Evolutionary conservation across 1,284 basidiomycete species (phyloP).

Genomic region (Irpex lacteus): DNA sequence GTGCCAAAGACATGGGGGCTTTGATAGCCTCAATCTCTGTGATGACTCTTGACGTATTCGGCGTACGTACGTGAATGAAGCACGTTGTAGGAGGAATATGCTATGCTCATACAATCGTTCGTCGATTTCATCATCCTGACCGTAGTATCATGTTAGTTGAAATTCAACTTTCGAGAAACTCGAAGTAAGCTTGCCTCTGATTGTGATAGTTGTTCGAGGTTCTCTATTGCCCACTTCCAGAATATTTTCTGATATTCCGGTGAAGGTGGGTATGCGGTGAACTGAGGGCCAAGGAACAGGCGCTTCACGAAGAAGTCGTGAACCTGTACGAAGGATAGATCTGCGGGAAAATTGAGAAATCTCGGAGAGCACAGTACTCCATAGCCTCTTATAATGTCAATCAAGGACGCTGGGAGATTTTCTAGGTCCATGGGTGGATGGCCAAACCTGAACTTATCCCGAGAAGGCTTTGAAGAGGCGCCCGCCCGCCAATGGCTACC

Average conservation of each 20-base stretch:
- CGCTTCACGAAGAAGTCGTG: constrained; percentile 53
- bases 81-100: constrained; percentile 40
- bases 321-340: constrained; percentile 32
- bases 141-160: neutral
- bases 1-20: constrained; percentile 14
- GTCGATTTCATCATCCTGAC: constrained; percentile 60
- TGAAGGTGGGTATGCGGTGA: constrained; percentile 58
- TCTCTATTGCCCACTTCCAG: constrained; percentile 67
- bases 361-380: constrained; percentile 49
- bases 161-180: neutral
- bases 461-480: too few relatives aligned
- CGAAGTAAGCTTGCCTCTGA: constrained; percentile 38
- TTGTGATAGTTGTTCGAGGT: constrained; percentile 43
- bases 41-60: too few relatives aligned
- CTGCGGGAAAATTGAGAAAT: constrained; percentile 36
- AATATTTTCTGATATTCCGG: constrained; percentile 56
- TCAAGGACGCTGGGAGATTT: constrained; percentile 21
- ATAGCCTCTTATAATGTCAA: constrained; percentile 49
- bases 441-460: too few relatives aligned
- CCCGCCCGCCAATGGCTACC: too few relatives aligned
- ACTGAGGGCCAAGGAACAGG: constrained; percentile 51
- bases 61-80: constrained; percentile 6
- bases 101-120: constrained; percentile 60
- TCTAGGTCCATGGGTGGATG: neutral
- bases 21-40: neutral